Conservation (phyloP, 1,284 basidiomycete genomes). For the Boletellus dicymbophilus region DNA sequence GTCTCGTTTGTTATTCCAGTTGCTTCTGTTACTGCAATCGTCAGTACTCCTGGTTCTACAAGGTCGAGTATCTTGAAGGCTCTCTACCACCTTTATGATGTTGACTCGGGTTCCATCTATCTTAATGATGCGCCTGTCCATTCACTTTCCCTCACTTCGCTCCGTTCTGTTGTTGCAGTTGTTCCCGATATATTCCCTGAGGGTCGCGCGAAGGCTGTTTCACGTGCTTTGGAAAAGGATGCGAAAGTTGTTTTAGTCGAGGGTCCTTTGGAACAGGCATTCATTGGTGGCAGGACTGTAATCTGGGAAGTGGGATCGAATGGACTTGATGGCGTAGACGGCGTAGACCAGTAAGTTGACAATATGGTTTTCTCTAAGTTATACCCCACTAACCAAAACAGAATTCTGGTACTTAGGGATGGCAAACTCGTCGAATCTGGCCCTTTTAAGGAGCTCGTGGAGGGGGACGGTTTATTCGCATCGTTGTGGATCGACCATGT, state of each 20-base stretch:
- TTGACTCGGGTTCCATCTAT: slow-evolving; percentile 70
- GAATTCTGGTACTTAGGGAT: slow-evolving; percentile 82
- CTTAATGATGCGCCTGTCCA: slow-evolving; percentile 88
- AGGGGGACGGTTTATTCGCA: slow-evolving; percentile 70
- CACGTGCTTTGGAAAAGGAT: slow-evolving; percentile 83
- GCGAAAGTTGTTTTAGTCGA: slow-evolving; percentile 84
- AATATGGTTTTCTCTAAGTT: neutral
- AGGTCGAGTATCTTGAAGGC: slow-evolving; percentile 84
- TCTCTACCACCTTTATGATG: slow-evolving; percentile 90
- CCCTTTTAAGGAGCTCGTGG: slow-evolving; percentile 71
- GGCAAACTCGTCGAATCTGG: slow-evolving; percentile 82
- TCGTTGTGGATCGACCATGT: slow-evolving; percentile 84
- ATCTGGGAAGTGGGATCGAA: slow-evolving; percentile 79
- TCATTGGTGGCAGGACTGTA: slow-evolving; percentile 69
- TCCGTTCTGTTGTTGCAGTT: slow-evolving; percentile 80
- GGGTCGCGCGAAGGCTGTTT: slow-evolving; percentile 87
- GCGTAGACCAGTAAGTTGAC: slow-evolving; percentile 56
- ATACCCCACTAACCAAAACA: slow-evolving; percentile 30
- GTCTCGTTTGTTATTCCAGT: slow-evolving; percentile 86
- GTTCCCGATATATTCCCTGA: slow-evolving; percentile 84
- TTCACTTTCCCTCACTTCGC: slow-evolving; percentile 78
- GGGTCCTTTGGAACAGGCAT: slow-evolving; percentile 73
- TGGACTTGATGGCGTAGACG: slow-evolving; percentile 36
- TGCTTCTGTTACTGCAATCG: slow-evolving; percentile 79
- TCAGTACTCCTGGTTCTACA: slow-evolving; percentile 79